Evolutionary conservation across 768 basidiomycete species (phyloP), one percentile per base, ranked within the genome.

Genomic region (Russula griseocarnosa): DNA sequence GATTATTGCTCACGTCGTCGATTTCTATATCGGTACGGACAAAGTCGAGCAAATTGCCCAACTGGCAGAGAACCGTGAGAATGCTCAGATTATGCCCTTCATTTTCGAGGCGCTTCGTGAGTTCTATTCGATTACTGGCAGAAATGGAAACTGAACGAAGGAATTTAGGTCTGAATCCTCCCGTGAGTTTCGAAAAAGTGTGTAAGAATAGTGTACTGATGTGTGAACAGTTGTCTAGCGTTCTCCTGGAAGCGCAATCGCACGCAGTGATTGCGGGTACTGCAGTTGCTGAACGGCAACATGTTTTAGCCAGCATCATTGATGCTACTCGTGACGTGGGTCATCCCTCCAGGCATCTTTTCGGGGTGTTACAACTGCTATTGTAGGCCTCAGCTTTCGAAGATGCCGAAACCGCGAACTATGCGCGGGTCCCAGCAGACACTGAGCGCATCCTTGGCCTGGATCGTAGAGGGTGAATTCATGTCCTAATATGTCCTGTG

Each of bases 1-100:
- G 56, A 78, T 80, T 13, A 72, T 88, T 47, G 76, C 81, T 3
- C 79, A 81, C 59, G 78, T 86, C 26, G 76, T 90, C 55, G 76
- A 87, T 69, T 86, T 83, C 73, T 89, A 83, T 67, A 74, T 88
- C 16, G 74, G 78, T 11, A 24, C 7, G 28, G 24, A 50, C 30
- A 51, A 32, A 32, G 40, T 22, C n/a, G 40, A 38, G 26, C 1
- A 47, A 49, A 63, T 69, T 18, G 34, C 55, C 18, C 26, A 24
- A 18, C 40, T 63, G 11, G 61, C 52, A 16, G 49, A 60, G 26
- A 9, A 0, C 0, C 18, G 38, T 5, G 34, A 30, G 5, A 52
- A 68, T 28, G 30, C 57, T 6, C 9, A 34, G 36, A 42, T 67
- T 11, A 57, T 69, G 56, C 51, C 58, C n/a, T 55, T 55, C 42